Base-by-base conservation (phyloP, 495 filamentous ascomycete species). In the Gamarada debralockiae region DNA sequence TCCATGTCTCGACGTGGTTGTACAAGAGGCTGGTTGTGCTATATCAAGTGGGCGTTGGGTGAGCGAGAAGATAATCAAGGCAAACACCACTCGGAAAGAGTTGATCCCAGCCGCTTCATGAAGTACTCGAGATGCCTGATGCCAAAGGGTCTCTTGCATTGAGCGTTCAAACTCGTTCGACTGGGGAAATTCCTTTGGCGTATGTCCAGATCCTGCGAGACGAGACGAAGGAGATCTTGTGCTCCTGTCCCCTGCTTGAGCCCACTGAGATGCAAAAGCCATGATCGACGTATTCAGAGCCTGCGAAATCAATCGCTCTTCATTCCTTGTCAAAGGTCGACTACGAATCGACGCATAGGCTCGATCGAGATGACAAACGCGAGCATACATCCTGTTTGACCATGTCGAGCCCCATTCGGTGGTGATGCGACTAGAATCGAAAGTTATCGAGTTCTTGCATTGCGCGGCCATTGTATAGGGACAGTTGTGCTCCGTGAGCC, bases 211-310 rank as follows among this genome's bases (percentile, higher is more conserved):
- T 44, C 14, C 36, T 39, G 36, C 17, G 13, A 5, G 6, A 13
- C 13, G 36, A 15, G 14, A 3, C 3, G 17, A 5, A n/a, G 36
- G 47, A 39, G 36, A 27, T 10, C 39, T 50, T 40, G 3, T 21
- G 58, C 60, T 40, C 45, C 63, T 44, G 62, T 56, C n/a, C 57
- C 51, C 47, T 1, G 70, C 31, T 34, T 53, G 50, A 45, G 40
- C 53, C 74, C 74, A 77, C 56, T 77, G 74, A 2, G 70, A 62
- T 2, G 73, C 71, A 61, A 76, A 77, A 4, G 74, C 63, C 55
- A 77, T 68, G 33, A 77, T 68, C 5, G 70, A 59, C 6, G 67
- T 40, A 54, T 76, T 64, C 22, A 76, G 59, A 13, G 68, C 68
- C 34, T 59, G 67, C 1, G 69, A 62, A 5, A 68, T 70, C 1